Conservation (phyloP, 2,329 filamentous ascomycete genomes). For the Aspergillus glaucus region DNA sequence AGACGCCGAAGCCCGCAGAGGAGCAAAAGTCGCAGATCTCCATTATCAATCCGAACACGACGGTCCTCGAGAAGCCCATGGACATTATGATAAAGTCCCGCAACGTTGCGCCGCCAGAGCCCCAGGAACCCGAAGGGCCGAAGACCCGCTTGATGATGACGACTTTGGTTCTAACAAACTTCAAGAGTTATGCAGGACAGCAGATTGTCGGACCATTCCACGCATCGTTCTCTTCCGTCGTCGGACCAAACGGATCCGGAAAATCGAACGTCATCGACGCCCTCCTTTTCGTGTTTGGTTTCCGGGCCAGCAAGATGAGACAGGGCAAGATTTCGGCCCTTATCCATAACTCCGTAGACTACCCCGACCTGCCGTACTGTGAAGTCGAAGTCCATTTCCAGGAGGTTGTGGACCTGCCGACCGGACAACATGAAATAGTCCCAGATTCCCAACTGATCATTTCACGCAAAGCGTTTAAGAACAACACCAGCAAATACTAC, state of each 20-base stretch:
- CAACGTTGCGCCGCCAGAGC: conserved; percentile 55
- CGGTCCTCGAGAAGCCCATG: conserved; percentile 79
- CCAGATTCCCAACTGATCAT: conserved; percentile 80
- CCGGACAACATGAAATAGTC: conserved; percentile 67
- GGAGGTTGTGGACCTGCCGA: conserved; percentile 82
- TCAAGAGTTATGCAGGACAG: conserved; percentile 95
- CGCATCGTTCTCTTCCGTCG: conserved; percentile 92
- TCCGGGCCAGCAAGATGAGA: conserved; percentile 97
- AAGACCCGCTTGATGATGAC: conserved; percentile 89
- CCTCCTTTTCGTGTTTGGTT: conserved; percentile 96
- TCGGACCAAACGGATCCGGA: conserved; percentile 94
- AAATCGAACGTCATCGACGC: conserved; percentile 99
- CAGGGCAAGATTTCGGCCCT: conserved; percentile 97
- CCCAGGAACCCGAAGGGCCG: conserved; percentile 68
- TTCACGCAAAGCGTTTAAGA: conserved; percentile 90
- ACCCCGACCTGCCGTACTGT: conserved; percentile 79
- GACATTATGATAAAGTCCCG: conserved; percentile 88
- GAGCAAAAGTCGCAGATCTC: conserved; percentile 46
- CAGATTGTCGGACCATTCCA: conserved; percentile 97
- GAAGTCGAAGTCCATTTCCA: conserved; percentile 97
- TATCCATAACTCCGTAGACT: conserved; percentile 90
- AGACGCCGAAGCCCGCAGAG: conserved; percentile 40
- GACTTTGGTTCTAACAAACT: conserved; percentile 86
- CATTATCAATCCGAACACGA: conserved; percentile 68
- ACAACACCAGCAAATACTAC: conserved; percentile 97